Conservation (phyloP, 768 basidiomycete genomes). For the Leccinum uliginosum region DNA sequence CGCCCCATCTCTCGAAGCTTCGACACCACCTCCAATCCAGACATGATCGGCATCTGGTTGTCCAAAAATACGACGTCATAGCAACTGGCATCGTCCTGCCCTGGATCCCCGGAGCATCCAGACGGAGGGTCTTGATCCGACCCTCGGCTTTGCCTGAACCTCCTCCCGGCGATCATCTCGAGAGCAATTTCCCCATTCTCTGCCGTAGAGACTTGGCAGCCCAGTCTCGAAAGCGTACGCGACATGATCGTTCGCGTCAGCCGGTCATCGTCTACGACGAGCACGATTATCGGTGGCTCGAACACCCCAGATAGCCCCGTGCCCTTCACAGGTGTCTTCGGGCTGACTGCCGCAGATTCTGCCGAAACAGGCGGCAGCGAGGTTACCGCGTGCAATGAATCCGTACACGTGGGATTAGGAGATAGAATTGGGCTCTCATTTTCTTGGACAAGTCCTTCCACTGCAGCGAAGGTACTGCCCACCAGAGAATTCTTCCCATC, state of each 20-base stretch:
- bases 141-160: background rate
- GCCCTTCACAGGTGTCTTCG: constrained; percentile 13
- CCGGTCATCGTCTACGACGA: constrained; percentile 82
- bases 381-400: background rate
- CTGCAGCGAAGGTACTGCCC: constrained; percentile 1
- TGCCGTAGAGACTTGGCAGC: constrained; percentile 73
- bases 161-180: constrained; percentile 57
- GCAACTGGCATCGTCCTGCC: background rate
- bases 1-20: constrained; percentile 63
- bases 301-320: constrained; percentile 25
- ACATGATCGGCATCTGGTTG: constrained; percentile 84
- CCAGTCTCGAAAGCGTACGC: constrained; percentile 71
- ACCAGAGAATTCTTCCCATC: background rate
- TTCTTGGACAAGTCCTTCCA: background rate
- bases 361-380: constrained; percentile 1
- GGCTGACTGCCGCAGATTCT: constrained; percentile 7
- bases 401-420: constrained; percentile 4
- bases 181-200: constrained; percentile 81
- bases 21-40: constrained; percentile 63
- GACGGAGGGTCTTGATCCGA: background rate
- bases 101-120: background rate
- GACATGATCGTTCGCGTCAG: constrained; percentile 80
- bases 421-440: background rate
- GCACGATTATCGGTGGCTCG: constrained; percentile 54
- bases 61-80: constrained; percentile 52